These are phyloP conservation scores for Domatiomyces catenatus DNA, from an alignment of 2,329 filamentous ascomycete genomes.

Conservation along the genomic window DNA sequence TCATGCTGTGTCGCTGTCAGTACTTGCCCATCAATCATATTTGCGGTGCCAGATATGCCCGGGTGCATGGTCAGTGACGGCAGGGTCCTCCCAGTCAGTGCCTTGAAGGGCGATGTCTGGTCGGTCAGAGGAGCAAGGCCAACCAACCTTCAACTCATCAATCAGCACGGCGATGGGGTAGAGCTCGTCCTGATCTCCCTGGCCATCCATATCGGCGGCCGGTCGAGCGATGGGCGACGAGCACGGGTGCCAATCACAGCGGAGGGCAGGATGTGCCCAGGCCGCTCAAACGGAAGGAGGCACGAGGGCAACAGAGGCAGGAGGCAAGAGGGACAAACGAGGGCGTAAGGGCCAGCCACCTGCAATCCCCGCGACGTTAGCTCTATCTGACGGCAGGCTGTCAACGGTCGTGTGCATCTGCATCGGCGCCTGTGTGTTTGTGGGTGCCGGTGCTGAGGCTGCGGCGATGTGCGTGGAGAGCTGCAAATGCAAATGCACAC, in stretches of 20 bases:
- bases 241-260: slow-evolving; percentile 13
- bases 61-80: no score
- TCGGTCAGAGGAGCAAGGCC: slow-evolving; percentile 11
- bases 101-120: no score
- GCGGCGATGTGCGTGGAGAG: slow-evolving; percentile 6
- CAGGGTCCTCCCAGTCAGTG: no score
- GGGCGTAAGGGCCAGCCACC: background rate
- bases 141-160: slow-evolving; percentile 88
- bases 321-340: background rate
- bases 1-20: slow-evolving; percentile 54
- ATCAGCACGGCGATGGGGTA: slow-evolving; percentile 99
- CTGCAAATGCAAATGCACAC: background rate
- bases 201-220: slow-evolving; percentile 63
- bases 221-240: slow-evolving; percentile 15
- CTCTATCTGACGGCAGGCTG: background rate
- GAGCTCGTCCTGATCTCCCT: slow-evolving; percentile 90
- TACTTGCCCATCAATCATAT: slow-evolving; percentile 2
- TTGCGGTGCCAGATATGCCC: no score
- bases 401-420: background rate
- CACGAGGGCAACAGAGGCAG: background rate
- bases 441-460: background rate
- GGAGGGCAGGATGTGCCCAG: slow-evolving; percentile 17
- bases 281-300: slow-evolving; percentile 21
- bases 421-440: background rate
- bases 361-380: background rate